Base-by-base conservation (phyloP, 2,329 filamentous ascomycete genomes). In the Cladophialophora exuberans region DNA sequence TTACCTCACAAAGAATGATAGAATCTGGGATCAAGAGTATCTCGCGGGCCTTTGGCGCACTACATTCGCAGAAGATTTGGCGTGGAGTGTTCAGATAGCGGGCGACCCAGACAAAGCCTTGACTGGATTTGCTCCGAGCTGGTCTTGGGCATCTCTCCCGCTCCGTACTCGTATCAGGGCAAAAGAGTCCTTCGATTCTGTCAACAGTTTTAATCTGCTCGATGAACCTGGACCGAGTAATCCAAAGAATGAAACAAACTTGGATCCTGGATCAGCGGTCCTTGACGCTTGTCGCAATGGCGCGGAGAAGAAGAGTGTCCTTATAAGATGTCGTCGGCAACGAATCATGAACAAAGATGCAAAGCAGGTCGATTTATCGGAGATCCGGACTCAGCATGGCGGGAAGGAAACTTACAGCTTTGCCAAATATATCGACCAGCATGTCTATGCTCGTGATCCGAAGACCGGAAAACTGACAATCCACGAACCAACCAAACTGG, bases 131-230 rank as follows among this genome's bases (percentile, higher is more conserved):
- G 45, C 45, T 2, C 45, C 45, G 18, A 48, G 30, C 31, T 48
- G 45, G 45, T 48, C 45, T 9, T 48, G 45, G 45, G 45, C 31
- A 20, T 48, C 31, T 9, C 45, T 48, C 11, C 45, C 45, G 25
- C 30, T 36, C 22, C 15, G 31, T n/a, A 26, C 25, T n/a, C 13
- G 15, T 7, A 25, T 48, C 9, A 48, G 22, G 15, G 18, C 20
- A 3, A 48, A 48, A 31, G 28, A 48, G 4, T 3, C 11, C 22
- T 48, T 48, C 31, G n/a, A 17, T 6, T 20, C 13, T 4, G 18
- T 18, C 18, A 35, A 26, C 7, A 22, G 20, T 23, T 48, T 48
- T 48, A 17, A 17, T 4, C 7, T 48, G 6, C 30, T 48, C 11
- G 25, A 6, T 18, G 31, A 4, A 17, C 9, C 30, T 4, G 10